Conservation (phyloP, 208 protist species). For the Vickermania spadyakhi region DNA sequence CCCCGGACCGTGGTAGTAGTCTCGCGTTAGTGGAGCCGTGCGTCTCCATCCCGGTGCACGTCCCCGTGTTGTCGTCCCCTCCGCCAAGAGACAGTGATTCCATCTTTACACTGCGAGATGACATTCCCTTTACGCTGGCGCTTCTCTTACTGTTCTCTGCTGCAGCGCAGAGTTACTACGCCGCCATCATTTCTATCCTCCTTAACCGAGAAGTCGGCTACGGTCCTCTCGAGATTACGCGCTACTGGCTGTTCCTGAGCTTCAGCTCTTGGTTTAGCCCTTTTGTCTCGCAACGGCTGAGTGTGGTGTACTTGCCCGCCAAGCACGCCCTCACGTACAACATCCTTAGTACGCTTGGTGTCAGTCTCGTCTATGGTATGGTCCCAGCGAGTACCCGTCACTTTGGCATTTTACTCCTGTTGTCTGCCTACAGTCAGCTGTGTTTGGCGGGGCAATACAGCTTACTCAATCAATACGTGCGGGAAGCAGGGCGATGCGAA, state of each 20-base stretch:
- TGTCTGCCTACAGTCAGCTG: slow-evolving; percentile 20
- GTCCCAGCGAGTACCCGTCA: slow-evolving; percentile 5
- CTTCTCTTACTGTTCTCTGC: slow-evolving; percentile 19
- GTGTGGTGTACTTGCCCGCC: slow-evolving; percentile 14
- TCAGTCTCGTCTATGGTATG: slow-evolving; percentile 16
- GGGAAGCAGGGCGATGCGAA: slow-evolving; percentile 24
- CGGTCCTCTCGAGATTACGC: slow-evolving; percentile 21
- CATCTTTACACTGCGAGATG: slow-evolving; percentile 6
- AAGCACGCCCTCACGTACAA: slow-evolving; percentile 28
- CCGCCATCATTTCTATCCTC: slow-evolving; percentile 19
- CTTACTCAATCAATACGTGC: slow-evolving; percentile 29
- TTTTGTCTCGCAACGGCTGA: slow-evolving; percentile 17
- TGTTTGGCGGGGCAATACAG: slow-evolving; percentile 31
- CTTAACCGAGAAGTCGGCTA: slow-evolving; percentile 19
- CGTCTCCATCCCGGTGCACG: no score
- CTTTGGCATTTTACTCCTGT: slow-evolving; percentile 13
- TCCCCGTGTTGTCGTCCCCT: no score
- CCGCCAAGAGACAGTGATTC: no score
- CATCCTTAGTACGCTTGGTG: slow-evolving; percentile 9
- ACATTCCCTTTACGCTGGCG: slow-evolving; percentile 11
- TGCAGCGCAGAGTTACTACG: slow-evolving; percentile 21
- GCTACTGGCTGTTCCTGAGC: slow-evolving; percentile 34
- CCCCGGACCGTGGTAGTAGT: no score
- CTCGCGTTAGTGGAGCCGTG: no score
- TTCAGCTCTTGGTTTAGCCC: slow-evolving; percentile 22